These are phyloP conservation scores for Penicillium alfredii DNA, from an alignment of 495 filamentous ascomycete species.

Conservation along the genomic window DNA sequence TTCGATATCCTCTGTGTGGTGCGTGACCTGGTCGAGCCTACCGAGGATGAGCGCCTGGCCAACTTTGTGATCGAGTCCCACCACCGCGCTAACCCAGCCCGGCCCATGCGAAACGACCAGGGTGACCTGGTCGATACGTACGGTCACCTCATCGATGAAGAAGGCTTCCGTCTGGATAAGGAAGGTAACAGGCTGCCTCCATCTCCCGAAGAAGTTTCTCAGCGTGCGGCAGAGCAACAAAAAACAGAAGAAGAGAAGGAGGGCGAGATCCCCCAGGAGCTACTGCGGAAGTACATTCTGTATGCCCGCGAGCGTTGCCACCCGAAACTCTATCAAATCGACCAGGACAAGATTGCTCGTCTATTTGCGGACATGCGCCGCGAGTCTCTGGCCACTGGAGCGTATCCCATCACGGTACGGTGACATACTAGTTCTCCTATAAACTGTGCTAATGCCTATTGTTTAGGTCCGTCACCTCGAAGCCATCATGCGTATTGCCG, in stretches of 20 bases:
- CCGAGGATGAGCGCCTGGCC: slow-evolving; percentile 90
- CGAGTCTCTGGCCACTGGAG: slow-evolving; percentile 86
- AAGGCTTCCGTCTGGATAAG: slow-evolving; percentile 39
- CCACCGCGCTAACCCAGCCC: slow-evolving; percentile 74
- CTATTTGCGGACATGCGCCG: slow-evolving; percentile 95
- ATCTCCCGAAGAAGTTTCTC: slow-evolving; percentile 28
- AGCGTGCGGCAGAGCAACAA: slow-evolving; percentile 35
- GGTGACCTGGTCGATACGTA: slow-evolving; percentile 61
- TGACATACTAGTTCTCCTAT: background rate
- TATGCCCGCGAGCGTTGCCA: slow-evolving; percentile 86
- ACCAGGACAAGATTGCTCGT: slow-evolving; percentile 92
- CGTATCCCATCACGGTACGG: slow-evolving; percentile 95
- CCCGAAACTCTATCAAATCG: slow-evolving; percentile 95
- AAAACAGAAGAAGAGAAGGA: slow-evolving; percentile 55
- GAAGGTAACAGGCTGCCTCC: slow-evolving; percentile 33
- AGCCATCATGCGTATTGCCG: slow-evolving; percentile 91
- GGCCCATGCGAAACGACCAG: slow-evolving; percentile 46
- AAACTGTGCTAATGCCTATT: slow-evolving; percentile 6
- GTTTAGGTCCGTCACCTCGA: slow-evolving; percentile 88
- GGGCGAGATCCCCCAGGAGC: slow-evolving; percentile 82
- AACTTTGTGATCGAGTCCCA: slow-evolving; percentile 94
- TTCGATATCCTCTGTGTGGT: slow-evolving; percentile 99
- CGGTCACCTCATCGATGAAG: slow-evolving; percentile 42
- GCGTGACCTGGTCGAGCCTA: slow-evolving; percentile 92
- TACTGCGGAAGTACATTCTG: slow-evolving; percentile 94